These are phyloP conservation scores for Pholiota conissans DNA, from an alignment of 768 basidiomycete species.

Conservation along the genomic window DNA sequence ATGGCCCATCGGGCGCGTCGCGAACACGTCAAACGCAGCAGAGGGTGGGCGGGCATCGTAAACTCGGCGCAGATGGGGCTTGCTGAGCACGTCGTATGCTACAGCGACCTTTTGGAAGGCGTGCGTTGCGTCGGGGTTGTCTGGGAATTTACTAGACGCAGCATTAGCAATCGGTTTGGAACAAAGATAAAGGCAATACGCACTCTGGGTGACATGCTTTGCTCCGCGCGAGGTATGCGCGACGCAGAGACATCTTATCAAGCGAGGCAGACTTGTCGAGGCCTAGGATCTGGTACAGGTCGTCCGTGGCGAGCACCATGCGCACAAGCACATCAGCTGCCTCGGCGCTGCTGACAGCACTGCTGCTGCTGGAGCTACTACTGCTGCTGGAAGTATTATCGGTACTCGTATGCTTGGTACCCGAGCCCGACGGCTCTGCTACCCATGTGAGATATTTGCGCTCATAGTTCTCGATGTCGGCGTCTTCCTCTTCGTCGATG, in stretches of 20 bases:
- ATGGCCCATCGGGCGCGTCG: conserved; percentile 48
- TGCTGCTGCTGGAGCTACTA: not conserved
- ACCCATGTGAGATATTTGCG: conserved; percentile 52
- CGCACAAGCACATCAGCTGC: conserved; percentile 36
- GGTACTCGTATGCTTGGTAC: conserved; percentile 10
- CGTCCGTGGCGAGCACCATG: conserved; percentile 58
- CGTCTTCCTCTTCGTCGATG: conserved; percentile 56
- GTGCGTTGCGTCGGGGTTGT: conserved; percentile 72
- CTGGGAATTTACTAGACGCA: conserved; percentile 69
- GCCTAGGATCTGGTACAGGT: conserved; percentile 77
- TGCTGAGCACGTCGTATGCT: conserved; percentile 79
- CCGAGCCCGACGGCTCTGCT: conserved; percentile 34
- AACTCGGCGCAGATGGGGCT: conserved; percentile 61
- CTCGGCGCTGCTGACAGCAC: conserved; percentile 5
- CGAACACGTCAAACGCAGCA: conserved; percentile 53
- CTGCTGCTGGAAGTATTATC: not conserved
- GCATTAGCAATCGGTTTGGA: conserved; percentile 1
- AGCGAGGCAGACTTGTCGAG: conserved; percentile 46
- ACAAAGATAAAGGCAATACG: conserved; percentile 26
- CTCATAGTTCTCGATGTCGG: conserved; percentile 44
- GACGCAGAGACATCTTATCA: conserved; percentile 64
- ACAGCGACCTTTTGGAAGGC: conserved; percentile 88
- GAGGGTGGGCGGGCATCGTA: conserved; percentile 63
- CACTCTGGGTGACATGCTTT: conserved; percentile 86
- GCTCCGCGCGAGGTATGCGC: conserved; percentile 77